A percentile compares a stretch with the other conserved stretches of the same genome.
Evolutionary conservation across 768 basidiomycete genomes (phyloP).

Genomic region (Rickenella mellea): DNA sequence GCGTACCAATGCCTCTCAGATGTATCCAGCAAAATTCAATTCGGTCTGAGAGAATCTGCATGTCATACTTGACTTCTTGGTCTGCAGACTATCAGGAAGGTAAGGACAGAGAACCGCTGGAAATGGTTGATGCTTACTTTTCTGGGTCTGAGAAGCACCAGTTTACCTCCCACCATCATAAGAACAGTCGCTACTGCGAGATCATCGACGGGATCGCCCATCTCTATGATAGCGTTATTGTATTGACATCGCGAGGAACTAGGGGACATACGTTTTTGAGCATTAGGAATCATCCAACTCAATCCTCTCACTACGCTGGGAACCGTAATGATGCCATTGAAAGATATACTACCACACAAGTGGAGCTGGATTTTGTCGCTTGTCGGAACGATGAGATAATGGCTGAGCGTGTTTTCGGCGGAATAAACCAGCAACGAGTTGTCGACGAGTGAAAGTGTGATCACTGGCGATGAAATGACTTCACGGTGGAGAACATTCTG

Average conservation of each 20-base stretch:
- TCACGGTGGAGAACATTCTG: slow-evolving; percentile 80
- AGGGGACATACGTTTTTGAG: slow-evolving; percentile 74
- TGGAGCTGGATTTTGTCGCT: slow-evolving; percentile 76
- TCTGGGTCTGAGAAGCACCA: slow-evolving; percentile 82
- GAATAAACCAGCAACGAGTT: slow-evolving; percentile 93
- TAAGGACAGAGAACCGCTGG: too few relatives aligned
- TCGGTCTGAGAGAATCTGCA: slow-evolving; percentile 93
- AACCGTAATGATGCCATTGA: slow-evolving; percentile 78
- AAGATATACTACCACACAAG: slow-evolving; percentile 90
- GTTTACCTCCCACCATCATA: slow-evolving; percentile 88
- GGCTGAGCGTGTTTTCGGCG: slow-evolving; percentile 84
- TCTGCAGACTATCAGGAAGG: slow-evolving; percentile 52
- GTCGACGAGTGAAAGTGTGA: slow-evolving; percentile 87
- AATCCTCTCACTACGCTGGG: slow-evolving; percentile 81
- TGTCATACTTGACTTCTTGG: slow-evolving; percentile 92
- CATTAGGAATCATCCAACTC: slow-evolving; percentile 94
- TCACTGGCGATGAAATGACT: slow-evolving; percentile 62
- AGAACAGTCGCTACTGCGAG: slow-evolving; percentile 89
- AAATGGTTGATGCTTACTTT: slow-evolving; percentile 41
- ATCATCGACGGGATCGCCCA: slow-evolving; percentile 91
- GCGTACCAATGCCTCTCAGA: slow-evolving; percentile 80
- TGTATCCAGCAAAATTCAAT: slow-evolving; percentile 99
- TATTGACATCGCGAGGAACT: slow-evolving; percentile 1
- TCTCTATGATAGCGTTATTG: slow-evolving; percentile 39
- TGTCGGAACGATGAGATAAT: slow-evolving; percentile 85